These are phyloP conservation scores for Paramyrothecium sp. DNA, from an alignment of 2,329 filamentous ascomycete species.

Conservation along the genomic window DNA sequence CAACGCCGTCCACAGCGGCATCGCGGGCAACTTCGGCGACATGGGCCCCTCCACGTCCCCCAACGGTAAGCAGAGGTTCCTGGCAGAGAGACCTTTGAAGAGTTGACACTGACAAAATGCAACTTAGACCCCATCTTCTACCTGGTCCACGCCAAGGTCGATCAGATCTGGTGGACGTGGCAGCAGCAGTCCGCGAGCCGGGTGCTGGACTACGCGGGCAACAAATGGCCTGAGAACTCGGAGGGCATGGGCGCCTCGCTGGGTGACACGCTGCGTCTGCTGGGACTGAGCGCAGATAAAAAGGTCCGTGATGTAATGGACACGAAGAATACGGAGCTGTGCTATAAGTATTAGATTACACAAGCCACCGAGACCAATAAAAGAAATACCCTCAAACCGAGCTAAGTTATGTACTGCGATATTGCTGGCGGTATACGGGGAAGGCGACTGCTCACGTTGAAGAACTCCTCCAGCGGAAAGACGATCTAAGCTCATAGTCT, in stretches of 20 bases:
- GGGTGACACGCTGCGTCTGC: neutral
- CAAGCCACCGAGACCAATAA: too few relatives aligned
- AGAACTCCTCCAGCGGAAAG: too few relatives aligned
- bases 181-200: slow-evolving; percentile 4
- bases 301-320: slow-evolving; percentile 1
- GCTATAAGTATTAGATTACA: neutral
- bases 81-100: neutral
- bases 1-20: neutral
- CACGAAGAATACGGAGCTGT: neutral
- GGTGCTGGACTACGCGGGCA: neutral
- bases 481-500: too few relatives aligned
- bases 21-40: neutral
- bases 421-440: too few relatives aligned
- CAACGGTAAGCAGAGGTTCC: neutral
- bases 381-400: too few relatives aligned
- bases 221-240: neutral
- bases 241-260: neutral
- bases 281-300: neutral
- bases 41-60: slow-evolving; percentile 1
- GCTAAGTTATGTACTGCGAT: too few relatives aligned
- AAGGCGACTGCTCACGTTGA: too few relatives aligned
- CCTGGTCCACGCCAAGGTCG: slow-evolving; percentile 7
- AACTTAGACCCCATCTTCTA: slow-evolving; percentile 1
- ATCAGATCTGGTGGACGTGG: slow-evolving; percentile 8
- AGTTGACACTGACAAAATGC: neutral